These are phyloP conservation scores for Metarhizium album DNA, from an alignment of 2,329 filamentous ascomycete genomes.

Conservation along the genomic window DNA sequence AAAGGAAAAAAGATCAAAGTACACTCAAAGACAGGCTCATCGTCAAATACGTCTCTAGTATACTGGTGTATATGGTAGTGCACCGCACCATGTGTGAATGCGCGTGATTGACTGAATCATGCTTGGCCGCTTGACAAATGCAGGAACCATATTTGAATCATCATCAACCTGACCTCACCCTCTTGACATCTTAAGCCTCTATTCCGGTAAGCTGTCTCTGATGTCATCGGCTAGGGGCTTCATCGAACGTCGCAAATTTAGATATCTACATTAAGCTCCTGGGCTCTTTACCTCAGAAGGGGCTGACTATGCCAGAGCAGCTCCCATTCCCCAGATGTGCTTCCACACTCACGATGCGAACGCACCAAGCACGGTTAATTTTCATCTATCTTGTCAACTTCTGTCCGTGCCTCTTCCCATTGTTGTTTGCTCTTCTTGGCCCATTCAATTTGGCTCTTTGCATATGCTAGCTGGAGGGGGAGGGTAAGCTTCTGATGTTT, in stretches of 20 bases:
- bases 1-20: too few relatives aligned
- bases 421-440: slow-evolving; percentile 80
- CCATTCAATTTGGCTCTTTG: slow-evolving; percentile 89
- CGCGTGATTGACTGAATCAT: background rate
- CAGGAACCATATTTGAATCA: background rate
- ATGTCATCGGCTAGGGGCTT: background rate
- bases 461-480: slow-evolving; percentile 67
- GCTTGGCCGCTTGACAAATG: background rate
- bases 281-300: background rate
- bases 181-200: background rate
- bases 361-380: slow-evolving; percentile 21
- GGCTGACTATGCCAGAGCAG: background rate
- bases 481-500: slow-evolving; percentile 12
- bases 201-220: background rate
- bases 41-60: background rate
- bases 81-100: background rate
- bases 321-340: background rate
- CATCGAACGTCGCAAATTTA: background rate
- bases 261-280: background rate
- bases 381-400: slow-evolving; percentile 79
- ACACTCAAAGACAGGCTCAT: too few relatives aligned
- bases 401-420: slow-evolving; percentile 81
- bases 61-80: background rate
- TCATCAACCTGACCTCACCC: background rate
- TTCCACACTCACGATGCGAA: background rate